Evolutionary conservation across 352 stramenopile genomes (phyloP).

Genomic region (Blastocystis sp.): DNA sequence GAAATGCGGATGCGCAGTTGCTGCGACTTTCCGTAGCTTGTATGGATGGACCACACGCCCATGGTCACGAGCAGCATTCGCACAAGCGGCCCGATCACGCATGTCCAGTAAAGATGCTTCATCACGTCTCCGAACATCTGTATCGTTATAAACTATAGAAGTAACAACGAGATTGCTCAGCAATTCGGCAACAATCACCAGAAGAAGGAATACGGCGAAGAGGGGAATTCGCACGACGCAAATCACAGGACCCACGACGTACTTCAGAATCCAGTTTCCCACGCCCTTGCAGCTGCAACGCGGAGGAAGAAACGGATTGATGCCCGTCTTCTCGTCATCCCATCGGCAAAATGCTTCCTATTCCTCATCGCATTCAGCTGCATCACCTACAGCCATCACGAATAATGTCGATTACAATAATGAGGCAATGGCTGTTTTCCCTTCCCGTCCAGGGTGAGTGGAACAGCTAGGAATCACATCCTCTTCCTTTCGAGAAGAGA

Average conservation of each 20-base stretch:
- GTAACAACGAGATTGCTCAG: constrained; percentile 36
- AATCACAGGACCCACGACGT: constrained; percentile 35
- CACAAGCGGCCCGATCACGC: constrained; percentile 24
- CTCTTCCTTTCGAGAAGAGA: too few relatives aligned
- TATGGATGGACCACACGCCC: constrained; percentile 8
- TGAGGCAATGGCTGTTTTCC: too few relatives aligned
- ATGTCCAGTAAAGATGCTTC: constrained; percentile 48
- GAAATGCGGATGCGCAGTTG: constrained; percentile 46
- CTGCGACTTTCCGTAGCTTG: constrained; percentile 28
- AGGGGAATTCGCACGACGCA: neutral
- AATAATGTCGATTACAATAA: neutral
- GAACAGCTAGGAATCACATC: too few relatives aligned
- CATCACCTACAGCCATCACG: neutral
- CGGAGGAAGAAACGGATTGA: constrained; percentile 53
- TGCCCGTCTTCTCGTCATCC: constrained; percentile 57
- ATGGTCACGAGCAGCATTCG: constrained; percentile 12
- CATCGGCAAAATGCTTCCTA: constrained; percentile 66
- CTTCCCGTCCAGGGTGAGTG: too few relatives aligned
- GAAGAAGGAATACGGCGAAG: constrained; percentile 3
- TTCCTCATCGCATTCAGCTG: neutral
- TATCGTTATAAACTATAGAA: neutral
- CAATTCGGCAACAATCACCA: constrained; percentile 21
- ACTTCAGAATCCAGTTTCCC: constrained; percentile 26
- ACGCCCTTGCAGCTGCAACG: constrained; percentile 19
- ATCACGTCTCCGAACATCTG: constrained; percentile 12